Evolutionary conservation across 106 monocot species (phyloP), one percentile per base, ranked within the genome.

Genomic region (Chionographis japonica): DNA sequence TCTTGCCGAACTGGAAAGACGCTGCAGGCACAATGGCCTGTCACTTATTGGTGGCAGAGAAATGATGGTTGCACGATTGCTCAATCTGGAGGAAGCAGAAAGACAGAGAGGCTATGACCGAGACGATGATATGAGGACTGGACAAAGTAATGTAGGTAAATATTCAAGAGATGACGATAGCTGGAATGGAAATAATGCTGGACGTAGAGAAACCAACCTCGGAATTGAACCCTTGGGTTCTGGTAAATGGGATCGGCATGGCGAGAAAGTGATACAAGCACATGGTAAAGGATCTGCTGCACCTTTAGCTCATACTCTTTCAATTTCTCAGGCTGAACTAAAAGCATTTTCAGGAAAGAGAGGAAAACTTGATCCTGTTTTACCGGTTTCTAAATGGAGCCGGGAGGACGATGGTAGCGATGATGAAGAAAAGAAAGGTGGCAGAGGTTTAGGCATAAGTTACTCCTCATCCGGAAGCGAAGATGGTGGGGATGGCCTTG

Each of bases 71-170:
- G 90, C 98, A 12, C 85, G 98, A 54, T 62, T 99, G 68, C 90
- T 99, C 17, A 78, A 81, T 83, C 81, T 99, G 52, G 98, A 99
- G 56, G 98, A 99, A 64, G 93, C 98, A 62, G 97, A 99, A 75
- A 88, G 81, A 71, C 85, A 78, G 66, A 82, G 85, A 71, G 80
- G 59, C 39, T 81, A 66, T 81, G 89, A 93, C 39, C 80, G 66
- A 42, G 83, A 86, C 52, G 92, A 85, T 56, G 95, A 84, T 42
- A 18, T 69, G 39, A 89, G 69, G 63, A 68, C 74, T 60, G 81
- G 66, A 27, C 82, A 76, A 36, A 74, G 49, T 50, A 68, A 77
- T 40, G 65, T 53, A 12, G 37, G 36, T 68, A 85, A 66, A 72
- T 61, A 77, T 74, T n/a, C 57, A 41, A 86, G 63, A 68, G 88